These are phyloP conservation scores for Coemansia sp. DNA, from an alignment of 192 early-diverging fungal species.

Conservation along the genomic window DNA sequence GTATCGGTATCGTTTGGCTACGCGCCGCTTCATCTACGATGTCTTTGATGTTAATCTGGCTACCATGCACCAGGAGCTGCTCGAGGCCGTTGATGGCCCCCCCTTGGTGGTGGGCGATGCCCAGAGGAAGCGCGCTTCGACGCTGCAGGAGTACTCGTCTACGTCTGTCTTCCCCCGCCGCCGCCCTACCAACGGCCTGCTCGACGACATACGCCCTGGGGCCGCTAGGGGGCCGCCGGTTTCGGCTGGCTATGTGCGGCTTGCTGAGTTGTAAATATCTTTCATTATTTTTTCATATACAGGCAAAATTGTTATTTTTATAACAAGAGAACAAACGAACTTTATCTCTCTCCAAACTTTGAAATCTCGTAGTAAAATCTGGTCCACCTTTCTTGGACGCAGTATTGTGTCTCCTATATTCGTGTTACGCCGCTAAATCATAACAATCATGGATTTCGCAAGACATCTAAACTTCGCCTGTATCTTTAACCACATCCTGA, in stretches of 20 bases:
- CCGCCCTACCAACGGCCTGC: conserved; percentile 33
- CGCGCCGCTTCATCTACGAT: conserved; percentile 46
- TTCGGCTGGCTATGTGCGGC: neutral
- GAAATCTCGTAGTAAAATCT: too few relatives aligned
- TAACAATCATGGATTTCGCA: too few relatives aligned
- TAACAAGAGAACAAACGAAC: too few relatives aligned
- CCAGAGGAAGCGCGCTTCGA: conserved; percentile 51
- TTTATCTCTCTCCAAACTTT: neutral
- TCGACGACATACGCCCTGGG: conserved; percentile 27
- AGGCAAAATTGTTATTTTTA: neutral
- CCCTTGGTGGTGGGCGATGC: neutral
- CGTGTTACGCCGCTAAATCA: too few relatives aligned
- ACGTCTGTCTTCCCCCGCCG: neutral
- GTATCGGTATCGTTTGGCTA: conserved; percentile 49
- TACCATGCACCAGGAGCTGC: conserved; percentile 26
- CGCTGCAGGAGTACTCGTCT: conserved; percentile 38
- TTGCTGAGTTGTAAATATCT: neutral
- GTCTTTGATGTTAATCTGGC: conserved; percentile 54
- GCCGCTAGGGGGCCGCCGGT: neutral
- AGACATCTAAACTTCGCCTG: neutral
- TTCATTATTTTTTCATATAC: neutral
- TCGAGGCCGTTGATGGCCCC: too few relatives aligned
- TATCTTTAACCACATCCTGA: neutral
- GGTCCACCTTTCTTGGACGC: too few relatives aligned
- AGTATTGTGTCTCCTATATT: too few relatives aligned